Evolutionary conservation across 305 asterid genomes (phyloP), one percentile per base, ranked within the genome.

Genomic region (Solanum aculeatissimum): DNA sequence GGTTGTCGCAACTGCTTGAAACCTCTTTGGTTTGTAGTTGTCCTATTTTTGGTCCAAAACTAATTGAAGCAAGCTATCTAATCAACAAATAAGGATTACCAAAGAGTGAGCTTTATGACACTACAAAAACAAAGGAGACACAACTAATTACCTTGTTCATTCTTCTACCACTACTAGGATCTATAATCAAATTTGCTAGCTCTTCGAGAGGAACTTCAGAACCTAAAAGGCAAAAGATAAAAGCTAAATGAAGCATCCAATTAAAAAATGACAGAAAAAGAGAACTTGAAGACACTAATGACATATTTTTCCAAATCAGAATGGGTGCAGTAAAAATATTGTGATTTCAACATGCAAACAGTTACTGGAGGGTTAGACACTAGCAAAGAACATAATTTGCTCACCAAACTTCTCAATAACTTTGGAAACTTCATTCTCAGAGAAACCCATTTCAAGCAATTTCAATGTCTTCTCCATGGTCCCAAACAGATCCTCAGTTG

Each of bases 391-490:
- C 49, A 60, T 78, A 83, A 82, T 81, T 70, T 85, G 79, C 99
- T 91, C 91, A 95, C 98, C 98, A 38, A 93, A 92, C 90, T 81
- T 95, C 83, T 95, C 99, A 87, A 94, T 93, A 88, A 95, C 98
- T 54, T 87, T 85, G 43, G 99, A 96, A 87, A 95, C 93, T 70
- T 94, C 97, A 11, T 90, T 83, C 84, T 95, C 99, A 27, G 97
- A 80, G 87, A 96, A 96, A 54, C 99, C 99, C 95, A 96, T 96
- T 83, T 95, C 98, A 80, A 95, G 92, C 88, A 96, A 86, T 85
- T 84, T 85, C 81, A 95, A 98, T 29, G 98, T 92, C 92, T 95
- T 96, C 87, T 96, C 98, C 99, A 95, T 96, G 77, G 95, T 93
- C 81, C 98, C 94, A 90, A 94, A 94, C 90, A 95, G 85, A 53